Evolutionary conservation across 1,284 basidiomycete species (phyloP), one percentile per base, ranked within the genome.

Genomic region (Fomes fomentarius): DNA sequence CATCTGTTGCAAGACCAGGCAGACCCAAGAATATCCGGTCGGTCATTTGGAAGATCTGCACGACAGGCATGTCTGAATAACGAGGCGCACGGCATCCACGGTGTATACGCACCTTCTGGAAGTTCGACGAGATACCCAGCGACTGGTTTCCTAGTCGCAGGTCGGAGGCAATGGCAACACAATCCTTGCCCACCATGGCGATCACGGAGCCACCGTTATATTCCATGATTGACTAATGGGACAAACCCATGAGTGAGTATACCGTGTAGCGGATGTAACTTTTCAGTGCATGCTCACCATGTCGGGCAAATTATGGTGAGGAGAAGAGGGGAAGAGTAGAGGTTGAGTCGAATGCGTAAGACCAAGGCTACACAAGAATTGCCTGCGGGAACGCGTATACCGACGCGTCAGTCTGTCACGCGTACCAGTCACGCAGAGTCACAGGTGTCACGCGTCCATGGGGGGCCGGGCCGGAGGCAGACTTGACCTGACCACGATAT

Each of bases 141-240:
- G 92, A 86, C 71, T 96, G 92, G 66, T 92, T 92, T 58, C 97
- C 97, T 57, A 99, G 78, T 60, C 97, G 86, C 64, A 98, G 73
- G 76, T 99, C 97, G 49, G 89, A 94, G 30, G 97, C 97, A 75
- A 99, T 99, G 53, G 96, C 97, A 55, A 99, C 97, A 73, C 97
- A 99, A 69, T 96, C 93, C 78, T 98, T 98, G 61, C 97, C 97
- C 58, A 91, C 90, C 95, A 99, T 99, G 76, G 97, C 97, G 74
- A 99, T 85, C 66, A 97, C 94, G 75, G 94, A 97, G 75, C 97
- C 97, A 77, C 94, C 94, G 80, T 96, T 96, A 63, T 87, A 82
- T 76, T 93, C 82, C 89, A 93, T 88, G 65, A 89, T 85, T 69
- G 90, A 93, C 91, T 91, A 58, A 7, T 4, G 22, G 19, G 4